phyloP scores from a whole-genome alignment of 2,329 filamentous ascomycete species.

The Aspergillus fumigatus region DNA sequence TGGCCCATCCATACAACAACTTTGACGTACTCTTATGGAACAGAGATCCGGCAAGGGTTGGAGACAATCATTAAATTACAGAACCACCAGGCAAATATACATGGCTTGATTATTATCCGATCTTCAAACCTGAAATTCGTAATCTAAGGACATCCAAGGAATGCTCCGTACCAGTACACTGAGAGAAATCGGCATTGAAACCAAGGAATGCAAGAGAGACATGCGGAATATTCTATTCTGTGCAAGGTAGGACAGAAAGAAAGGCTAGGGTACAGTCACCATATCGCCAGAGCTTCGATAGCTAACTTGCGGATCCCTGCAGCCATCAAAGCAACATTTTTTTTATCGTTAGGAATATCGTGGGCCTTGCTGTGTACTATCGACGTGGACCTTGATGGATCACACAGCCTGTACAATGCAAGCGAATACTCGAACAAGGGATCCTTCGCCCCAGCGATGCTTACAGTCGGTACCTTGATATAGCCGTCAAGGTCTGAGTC shows the following conservation, averaged over 20 bases:
- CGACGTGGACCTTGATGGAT: constrained; percentile 15
- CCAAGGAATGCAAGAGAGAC: not conserved
- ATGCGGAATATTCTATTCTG: not conserved
- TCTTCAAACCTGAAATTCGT: not conserved
- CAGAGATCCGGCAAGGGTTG: not conserved
- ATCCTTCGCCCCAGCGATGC: constrained; percentile 22
- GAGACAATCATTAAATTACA: not conserved
- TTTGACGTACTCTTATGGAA: not conserved
- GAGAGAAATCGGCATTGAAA: not conserved
- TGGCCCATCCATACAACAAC: not conserved
- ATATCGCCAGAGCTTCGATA: constrained; percentile 4
- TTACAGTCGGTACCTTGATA: constrained; percentile 23
- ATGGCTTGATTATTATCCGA: not conserved
- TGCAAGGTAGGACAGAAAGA: not conserved
- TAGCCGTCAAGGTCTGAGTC: constrained; percentile 22
- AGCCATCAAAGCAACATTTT: constrained; percentile 21
- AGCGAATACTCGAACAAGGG: constrained; percentile 22
- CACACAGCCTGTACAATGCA: constrained; percentile 20
- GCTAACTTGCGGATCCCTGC: constrained; percentile 19
- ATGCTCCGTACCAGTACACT: constrained; percentile 3
- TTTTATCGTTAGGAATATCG: constrained; percentile 22
- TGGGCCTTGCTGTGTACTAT: constrained; percentile 25
- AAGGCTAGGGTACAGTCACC: not conserved
- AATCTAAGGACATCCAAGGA: not conserved
- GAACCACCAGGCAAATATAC: not conserved